Evolutionary conservation across 306 rosid genomes (phyloP), one percentile per base, ranked within the genome.

Genomic region (Leucaena leucocephala): DNA sequence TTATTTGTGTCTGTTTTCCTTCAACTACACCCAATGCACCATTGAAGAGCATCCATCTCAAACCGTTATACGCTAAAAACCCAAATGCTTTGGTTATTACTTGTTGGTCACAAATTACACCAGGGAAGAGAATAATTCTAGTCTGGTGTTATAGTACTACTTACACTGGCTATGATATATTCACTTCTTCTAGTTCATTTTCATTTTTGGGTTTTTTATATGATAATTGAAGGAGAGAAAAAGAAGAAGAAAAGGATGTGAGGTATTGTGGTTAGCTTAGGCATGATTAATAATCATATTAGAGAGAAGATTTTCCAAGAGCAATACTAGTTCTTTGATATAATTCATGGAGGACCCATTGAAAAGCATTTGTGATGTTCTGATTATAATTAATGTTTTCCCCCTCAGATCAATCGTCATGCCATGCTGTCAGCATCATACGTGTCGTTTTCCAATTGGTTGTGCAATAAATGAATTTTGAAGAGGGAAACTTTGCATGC

Each of bases 271-370:
- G 79, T 78, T 68, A 72, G 48, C 61, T 79, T 80, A 71, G 77
- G 84, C 75, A 75, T 59, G 72, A 81, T 81, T 68, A 46, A 76
- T 55, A 39, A 64, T 54, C 59, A 75, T 52, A 43, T 43, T 43
- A 67, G 27, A 71, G 49, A 82, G 76, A 78, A 55, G 43, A 84
- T 65, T 80, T 78, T 68, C 74, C 80, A 62, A 21, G 65, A 80
- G 85, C 74, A 78, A 76, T 58, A 65, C 64, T 72, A 72, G 57
- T 48, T 76, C 63, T 19, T 81, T 68, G 80, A 81, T 76, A 39
- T 76, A 39, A 83, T 78, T 75, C 69, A 75, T 74, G 81, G 82
- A 82, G 92, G 88, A 78, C 90, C 92, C 86, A 84, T 80, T 19
- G 12, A 84, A 88, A 84, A 84, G 77, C 52, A 61, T 35, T 63